Base-by-base conservation (phyloP, 345 rosid genomes). In the Cardamine occulta region DNA sequence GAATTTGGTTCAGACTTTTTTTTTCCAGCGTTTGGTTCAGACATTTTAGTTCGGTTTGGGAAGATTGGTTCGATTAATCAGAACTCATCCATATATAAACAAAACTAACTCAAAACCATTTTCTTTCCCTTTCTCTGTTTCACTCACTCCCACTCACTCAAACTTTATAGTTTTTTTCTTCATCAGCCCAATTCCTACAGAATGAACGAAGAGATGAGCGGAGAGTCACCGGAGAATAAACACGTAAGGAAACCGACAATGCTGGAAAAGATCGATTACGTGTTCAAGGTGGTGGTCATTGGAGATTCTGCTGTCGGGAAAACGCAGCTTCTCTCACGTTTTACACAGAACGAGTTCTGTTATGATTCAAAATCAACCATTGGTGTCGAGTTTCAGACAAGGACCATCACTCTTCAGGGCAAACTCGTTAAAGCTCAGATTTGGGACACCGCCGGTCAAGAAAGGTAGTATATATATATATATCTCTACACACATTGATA, bases 401-500 rank as follows among this genome's bases (percentile, higher is more conserved):
- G 96, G 15, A 89, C 90, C 7, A 75, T 89, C 83, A 85, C 82
- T 69, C 82, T 86, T 28, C 84, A 85, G 0, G 78, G 80, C 37
- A 89, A 88, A 69, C 80, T 88, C 82, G 79, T 92, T 70, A 92
- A 89, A 81, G 93, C 96, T 73, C 97, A 92, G 91, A 92, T 91
- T 90, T 91, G 97, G 97, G 96, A 91, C 72, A 89, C 97, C 31
- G 97, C 97, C 63, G 97, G 97, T 73, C 97, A 92, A 76, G 97
- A 92, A 83, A 89, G 97, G 97, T 91, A 66, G 10, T 21, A 8
- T n/a, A 0, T 23, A 1, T 21, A 8, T n/a, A 0, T 23, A 1
- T 35, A 53, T 40, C 28, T 0, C 26, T n/a, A 24, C 39, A 14
- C 39, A 51, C 67, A 8, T 26, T 68, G 10, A 28, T 48, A n/a